Base-by-base conservation (phyloP, 2,329 filamentous ascomycete species). In the Taxawa tesnikishii region DNA sequence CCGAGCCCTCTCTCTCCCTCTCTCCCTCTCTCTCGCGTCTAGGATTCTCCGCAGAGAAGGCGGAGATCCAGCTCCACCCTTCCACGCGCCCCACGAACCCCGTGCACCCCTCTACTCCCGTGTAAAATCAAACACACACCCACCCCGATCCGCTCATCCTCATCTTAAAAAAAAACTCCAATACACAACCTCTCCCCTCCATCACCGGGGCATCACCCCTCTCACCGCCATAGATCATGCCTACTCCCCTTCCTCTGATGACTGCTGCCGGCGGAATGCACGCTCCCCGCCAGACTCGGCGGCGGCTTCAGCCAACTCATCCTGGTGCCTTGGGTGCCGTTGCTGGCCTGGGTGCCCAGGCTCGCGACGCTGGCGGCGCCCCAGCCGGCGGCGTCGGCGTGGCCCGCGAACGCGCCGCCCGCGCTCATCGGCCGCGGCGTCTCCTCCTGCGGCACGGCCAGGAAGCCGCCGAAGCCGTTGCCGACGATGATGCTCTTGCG, bases 381-480 rank as follows among this genome's bases (percentile, higher is more conserved):
- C 34, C 16, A 42, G 28, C 40, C 43, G 40, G 17, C 43, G 28
- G 18, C 21, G 19, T 37, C 34, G 40, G 38, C n/a, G n/a, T n/a
- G n/a, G n/a, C n/a, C n/a, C n/a, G n/a, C n/a, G n/a, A n/a, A n/a
- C n/a, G n/a, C n/a, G n/a, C n/a, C 34, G 9, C 31, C 34, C 12
- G 37, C 38, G 5, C 47, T 51, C 31, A 42, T 43, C 4, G 50
- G 51, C 31, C 50, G 34, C 4, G 50, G 49, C 8, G 42, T 51
- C 30, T 67, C 64, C 8, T 70, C 67, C 13, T 55, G 55, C 1
- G 75, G 75, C n/a, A 79, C 65, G 12, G 74, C 72, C 12, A 79
- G 52, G 52, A 74, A 79, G 1, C 75, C 75, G 16, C 75, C 75
- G 38, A 75, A 75, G 2, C 75, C 75, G 47, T 79, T 79, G 0